A percentile compares a stretch with the other conserved stretches of the same genome.
These are phyloP conservation scores for Rhizoclosmatium sp. DNA, from an alignment of 192 early-diverging fungal genomes.

Conservation along the genomic window DNA sequence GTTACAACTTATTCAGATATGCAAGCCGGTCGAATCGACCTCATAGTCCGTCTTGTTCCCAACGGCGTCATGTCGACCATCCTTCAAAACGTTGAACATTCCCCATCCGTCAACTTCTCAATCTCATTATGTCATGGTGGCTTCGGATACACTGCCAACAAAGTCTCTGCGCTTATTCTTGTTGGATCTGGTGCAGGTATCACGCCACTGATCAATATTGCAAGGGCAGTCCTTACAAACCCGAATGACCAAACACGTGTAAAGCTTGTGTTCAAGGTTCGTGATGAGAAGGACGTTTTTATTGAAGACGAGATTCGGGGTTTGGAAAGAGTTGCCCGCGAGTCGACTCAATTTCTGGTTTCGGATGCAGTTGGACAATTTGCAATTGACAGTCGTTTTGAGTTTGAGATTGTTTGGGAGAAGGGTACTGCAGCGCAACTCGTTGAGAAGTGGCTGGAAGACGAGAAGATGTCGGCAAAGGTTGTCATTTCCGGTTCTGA, in stretches of 20 bases:
- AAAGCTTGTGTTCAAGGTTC: not conserved
- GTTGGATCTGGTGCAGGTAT: not conserved
- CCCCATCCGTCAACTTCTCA: not conserved
- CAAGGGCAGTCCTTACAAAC: not conserved
- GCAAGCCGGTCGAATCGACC: not conserved
- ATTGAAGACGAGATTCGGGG: not conserved
- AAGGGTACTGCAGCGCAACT: not conserved
- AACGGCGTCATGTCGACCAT: not conserved
- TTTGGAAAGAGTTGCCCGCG: too few relatives aligned
- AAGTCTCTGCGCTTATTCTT: not conserved
- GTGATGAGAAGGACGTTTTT: not conserved
- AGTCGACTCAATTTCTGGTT: not conserved
- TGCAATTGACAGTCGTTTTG: not conserved
- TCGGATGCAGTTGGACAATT: not conserved
- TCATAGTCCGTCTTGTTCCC: not conserved
- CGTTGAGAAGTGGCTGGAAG: not conserved
- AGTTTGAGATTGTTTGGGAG: not conserved
- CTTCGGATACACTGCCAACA: not conserved
- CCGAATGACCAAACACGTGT: not conserved
- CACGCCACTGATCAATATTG: conserved; percentile 3
- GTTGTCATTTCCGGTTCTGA: not conserved
- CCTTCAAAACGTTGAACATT: not conserved
- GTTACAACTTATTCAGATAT: not conserved
- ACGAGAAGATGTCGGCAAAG: not conserved
- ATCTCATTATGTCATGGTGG: not conserved